These are phyloP conservation scores for Aspergillus nanangensis DNA, from an alignment of 495 filamentous ascomycete genomes.

Conservation along the genomic window DNA sequence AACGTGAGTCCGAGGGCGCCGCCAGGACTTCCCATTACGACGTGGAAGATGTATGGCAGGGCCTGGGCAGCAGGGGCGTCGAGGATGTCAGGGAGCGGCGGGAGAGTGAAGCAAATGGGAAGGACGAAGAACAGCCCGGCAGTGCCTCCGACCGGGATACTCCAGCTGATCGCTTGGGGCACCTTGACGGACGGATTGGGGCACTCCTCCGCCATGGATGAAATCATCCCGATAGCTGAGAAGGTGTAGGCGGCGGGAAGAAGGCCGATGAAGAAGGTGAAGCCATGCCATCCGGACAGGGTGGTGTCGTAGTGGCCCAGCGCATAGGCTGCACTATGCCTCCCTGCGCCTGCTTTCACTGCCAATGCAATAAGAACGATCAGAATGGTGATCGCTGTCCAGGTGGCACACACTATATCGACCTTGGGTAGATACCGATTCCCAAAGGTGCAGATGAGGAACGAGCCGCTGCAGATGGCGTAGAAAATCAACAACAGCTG, in stretches of 20 bases:
- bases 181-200: slow-evolving; percentile 39
- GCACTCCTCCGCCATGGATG: slow-evolving; percentile 49
- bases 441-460: slow-evolving; percentile 51
- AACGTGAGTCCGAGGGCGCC: slow-evolving; percentile 44
- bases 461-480: slow-evolving; percentile 49
- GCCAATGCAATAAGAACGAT: slow-evolving; percentile 37
- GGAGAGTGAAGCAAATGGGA: slow-evolving; percentile 42
- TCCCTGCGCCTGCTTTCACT: slow-evolving; percentile 36
- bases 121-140: slow-evolving; percentile 25
- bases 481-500: slow-evolving; percentile 59
- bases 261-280: slow-evolving; percentile 49
- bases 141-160: slow-evolving; percentile 21
- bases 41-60: slow-evolving; percentile 44
- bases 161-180: slow-evolving; percentile 39
- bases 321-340: slow-evolving; percentile 39
- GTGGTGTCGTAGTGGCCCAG: slow-evolving; percentile 46
- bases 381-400: slow-evolving; percentile 34
- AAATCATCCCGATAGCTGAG: slow-evolving; percentile 48
- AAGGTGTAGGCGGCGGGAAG: slow-evolving; percentile 49
- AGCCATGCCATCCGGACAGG: slow-evolving; percentile 40
- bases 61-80: slow-evolving; percentile 35
- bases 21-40: slow-evolving; percentile 40
- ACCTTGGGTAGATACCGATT: slow-evolving; percentile 54
- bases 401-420: slow-evolving; percentile 43
- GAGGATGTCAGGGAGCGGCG: slow-evolving; percentile 38